Conservation (phyloP, 805 yeast genomes). For the Candida peoriensis region DNA sequence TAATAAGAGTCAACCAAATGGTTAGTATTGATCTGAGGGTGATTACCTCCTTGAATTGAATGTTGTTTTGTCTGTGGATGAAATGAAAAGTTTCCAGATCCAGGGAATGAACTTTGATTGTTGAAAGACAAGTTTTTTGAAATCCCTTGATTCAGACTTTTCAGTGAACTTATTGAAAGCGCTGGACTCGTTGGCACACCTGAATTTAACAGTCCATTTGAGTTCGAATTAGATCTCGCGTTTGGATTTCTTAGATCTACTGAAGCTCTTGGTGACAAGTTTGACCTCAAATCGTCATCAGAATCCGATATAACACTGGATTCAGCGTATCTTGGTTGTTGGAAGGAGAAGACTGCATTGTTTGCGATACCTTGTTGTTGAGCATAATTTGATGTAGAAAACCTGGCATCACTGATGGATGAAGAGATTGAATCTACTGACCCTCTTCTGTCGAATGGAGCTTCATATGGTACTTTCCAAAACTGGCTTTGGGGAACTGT, state of each 20-base stretch:
- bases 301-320: conserved; percentile 23
- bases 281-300: conserved; percentile 20
- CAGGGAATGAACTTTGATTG: conserved; percentile 1
- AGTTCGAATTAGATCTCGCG: conserved; percentile 22
- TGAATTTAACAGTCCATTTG: conserved; percentile 1
- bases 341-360: conserved; percentile 6
- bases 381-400: conserved; percentile 3
- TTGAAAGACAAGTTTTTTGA: conserved; percentile 4
- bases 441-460: conserved; percentile 23
- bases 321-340: conserved; percentile 12
- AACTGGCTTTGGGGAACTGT: conserved; percentile 21
- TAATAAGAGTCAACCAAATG: conserved; percentile 42
- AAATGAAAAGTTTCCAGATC: background rate
- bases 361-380: conserved; percentile 1
- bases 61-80: conserved; percentile 1
- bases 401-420: conserved; percentile 15
- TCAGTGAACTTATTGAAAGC: conserved; percentile 16
- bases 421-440: conserved; percentile 23
- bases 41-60: background rate
- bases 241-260: conserved; percentile 10
- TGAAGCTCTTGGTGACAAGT: conserved; percentile 19
- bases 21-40: conserved; percentile 8
- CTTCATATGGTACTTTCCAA: conserved; percentile 26
- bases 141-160: conserved; percentile 16
- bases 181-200: conserved; percentile 20